Evolutionary conservation across 2,329 filamentous ascomycete genomes (phyloP).

Genomic region (Fusarium algeriense): DNA sequence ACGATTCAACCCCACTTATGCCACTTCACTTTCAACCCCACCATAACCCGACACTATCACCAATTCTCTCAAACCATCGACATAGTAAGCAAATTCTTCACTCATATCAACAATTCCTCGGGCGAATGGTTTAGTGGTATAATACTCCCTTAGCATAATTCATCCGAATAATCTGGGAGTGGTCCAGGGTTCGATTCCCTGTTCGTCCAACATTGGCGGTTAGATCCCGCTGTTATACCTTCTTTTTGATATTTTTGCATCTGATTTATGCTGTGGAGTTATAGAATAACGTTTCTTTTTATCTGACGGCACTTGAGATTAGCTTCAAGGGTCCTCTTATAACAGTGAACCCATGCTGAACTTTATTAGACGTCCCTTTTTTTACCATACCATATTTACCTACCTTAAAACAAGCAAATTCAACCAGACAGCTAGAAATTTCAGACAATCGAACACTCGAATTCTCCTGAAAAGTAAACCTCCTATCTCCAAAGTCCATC

Average conservation of each 20-base stretch:
- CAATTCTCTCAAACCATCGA: background rate
- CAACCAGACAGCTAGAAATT: background rate
- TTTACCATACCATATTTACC: background rate
- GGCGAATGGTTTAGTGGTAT: slow-evolving; percentile 53
- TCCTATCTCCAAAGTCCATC: background rate
- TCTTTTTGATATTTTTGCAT: slow-evolving; percentile 25
- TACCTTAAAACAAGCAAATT: background rate
- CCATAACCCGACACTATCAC: slow-evolving; percentile 20
- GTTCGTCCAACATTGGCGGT: slow-evolving; percentile 49
- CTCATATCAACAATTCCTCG: background rate
- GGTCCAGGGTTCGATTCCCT: slow-evolving; percentile 53
- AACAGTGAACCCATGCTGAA: background rate
- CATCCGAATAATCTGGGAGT: slow-evolving; percentile 46
- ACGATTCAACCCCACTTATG: slow-evolving; percentile 12
- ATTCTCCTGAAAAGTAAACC: background rate
- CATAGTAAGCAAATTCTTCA: background rate
- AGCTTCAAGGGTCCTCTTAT: background rate
- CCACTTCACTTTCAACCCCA: slow-evolving; percentile 12
- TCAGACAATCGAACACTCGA: background rate
- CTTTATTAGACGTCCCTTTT: background rate
- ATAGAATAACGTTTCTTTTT: background rate
- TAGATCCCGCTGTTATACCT: slow-evolving; percentile 33
- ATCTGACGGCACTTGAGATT: background rate
- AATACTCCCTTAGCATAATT: slow-evolving; percentile 51
- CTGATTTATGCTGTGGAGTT: background rate